Base-by-base conservation (phyloP, 257 asterid genomes). In the Cynanchum wilfordii region DNA sequence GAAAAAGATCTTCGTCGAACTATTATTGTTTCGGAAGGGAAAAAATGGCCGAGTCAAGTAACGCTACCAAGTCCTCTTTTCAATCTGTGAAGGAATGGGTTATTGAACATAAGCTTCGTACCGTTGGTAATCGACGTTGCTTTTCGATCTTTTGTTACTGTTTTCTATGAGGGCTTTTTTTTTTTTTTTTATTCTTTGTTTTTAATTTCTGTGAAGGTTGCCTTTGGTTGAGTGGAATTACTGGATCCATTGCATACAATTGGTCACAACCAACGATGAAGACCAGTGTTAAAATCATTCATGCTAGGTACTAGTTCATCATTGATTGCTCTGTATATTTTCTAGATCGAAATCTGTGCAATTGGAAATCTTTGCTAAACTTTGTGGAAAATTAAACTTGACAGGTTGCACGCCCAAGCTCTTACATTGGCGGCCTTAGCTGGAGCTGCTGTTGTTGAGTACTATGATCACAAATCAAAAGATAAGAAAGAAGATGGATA, bases 221-320 rank as follows among this genome's bases (percentile, higher is more conserved):
- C 24, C 73, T 78, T 68, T 69, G 72, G 75, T 71, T 79, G 71
- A 90, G 96, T 77, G 98, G 96, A 70, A 86, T 90, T 10, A 79
- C 85, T 72, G 97, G 98, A 45, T 93, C 98, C 51, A 63, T 90
- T 87, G 97, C 98, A 22, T 93, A 89, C 74, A 93, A 93, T 81
- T 93, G 97, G 97, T 90, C 98, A 75, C 96, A 87, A 63, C 97
- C 98, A 9, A 82, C 87, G 38, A 93, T 94, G 98, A 93, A 93
- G 80, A 86, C 96, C 52, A 93, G 96, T 72, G 96, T 90, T 74
- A 93, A 85, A 93, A 86, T 93, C 71, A 88, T 93, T 82, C 98
- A 93, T 73, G 97, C 97, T 12, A 93, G 97, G 98, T 89, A 80
- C 30, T 3, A 19, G 66, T 3, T 51, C 0, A 0, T 22, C 22